A percentile compares a stretch with the other conserved stretches of the same genome.
Evolutionary conservation across 257 asterid genomes (phyloP).

Genomic region (Nicotiana paniculata): DNA sequence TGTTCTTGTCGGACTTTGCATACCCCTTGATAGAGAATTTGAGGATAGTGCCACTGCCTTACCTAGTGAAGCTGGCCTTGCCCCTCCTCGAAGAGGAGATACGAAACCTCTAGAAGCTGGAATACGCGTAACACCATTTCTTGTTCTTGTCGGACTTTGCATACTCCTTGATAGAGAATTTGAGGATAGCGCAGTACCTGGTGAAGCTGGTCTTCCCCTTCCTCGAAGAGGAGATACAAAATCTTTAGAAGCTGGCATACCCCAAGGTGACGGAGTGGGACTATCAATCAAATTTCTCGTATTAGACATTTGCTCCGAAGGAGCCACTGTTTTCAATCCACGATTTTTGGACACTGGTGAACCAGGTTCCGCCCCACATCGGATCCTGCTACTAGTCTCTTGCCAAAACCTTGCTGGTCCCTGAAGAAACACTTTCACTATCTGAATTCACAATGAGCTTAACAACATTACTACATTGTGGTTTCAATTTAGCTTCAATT

Average conservation of each 20-base stretch:
- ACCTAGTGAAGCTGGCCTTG: constrained; percentile 62
- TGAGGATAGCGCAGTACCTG: too few species aligned
- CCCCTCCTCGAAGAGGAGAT: constrained; percentile 61
- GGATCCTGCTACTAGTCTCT: constrained; percentile 33
- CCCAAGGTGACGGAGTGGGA: constrained; percentile 46
- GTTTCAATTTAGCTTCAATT: constrained; percentile 22
- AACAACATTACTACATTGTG: constrained; percentile 18
- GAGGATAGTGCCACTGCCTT: constrained; percentile 20
- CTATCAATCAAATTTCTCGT: constrained; percentile 36
- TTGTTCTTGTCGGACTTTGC: too few species aligned
- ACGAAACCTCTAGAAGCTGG: too few species aligned
- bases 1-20: too few species aligned
- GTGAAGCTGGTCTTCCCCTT: too few species aligned
- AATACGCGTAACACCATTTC: too few species aligned
- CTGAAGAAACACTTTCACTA: constrained; percentile 56
- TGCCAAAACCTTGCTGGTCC: constrained; percentile 54
- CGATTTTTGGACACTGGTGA: constrained; percentile 31
- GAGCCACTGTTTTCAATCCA: constrained; percentile 21
- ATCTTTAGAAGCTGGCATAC: constrained; percentile 31
- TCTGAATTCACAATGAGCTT: constrained; percentile 36
- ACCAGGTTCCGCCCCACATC: constrained; percentile 34
- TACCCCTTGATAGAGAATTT: too few species aligned
- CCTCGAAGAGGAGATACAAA: not conserved
- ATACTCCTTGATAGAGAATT: too few species aligned
- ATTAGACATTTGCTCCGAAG: constrained; percentile 30